phyloP scores from a whole-genome alignment of 129 eudicot genomes.

The Pulicaria dysenterica region DNA sequence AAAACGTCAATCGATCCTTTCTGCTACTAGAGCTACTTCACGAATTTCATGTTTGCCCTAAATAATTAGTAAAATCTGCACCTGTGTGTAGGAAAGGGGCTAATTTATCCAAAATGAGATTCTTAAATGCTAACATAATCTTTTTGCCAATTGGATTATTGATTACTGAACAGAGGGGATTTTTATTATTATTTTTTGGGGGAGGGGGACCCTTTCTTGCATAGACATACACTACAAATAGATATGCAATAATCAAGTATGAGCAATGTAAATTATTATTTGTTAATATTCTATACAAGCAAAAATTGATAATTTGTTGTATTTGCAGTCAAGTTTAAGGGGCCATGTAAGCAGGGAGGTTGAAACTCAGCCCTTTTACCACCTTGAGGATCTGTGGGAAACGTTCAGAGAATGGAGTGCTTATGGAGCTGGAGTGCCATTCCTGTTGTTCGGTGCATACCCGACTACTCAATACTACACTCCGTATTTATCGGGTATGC shows the following conservation, averaged over 20 bases:
- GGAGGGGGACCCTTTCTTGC: neutral
- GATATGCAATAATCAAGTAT: constrained; percentile 1
- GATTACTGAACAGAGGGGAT: neutral
- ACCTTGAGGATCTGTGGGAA: constrained; percentile 67
- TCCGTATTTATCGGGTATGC: constrained; percentile 76
- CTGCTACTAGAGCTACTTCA: neutral
- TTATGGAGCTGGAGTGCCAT: constrained; percentile 79
- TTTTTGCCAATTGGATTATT: neutral
- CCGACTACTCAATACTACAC: constrained; percentile 56
- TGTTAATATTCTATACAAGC: neutral
- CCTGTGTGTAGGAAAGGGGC: neutral
- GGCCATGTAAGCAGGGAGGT: constrained; percentile 19
- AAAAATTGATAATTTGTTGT: neutral
- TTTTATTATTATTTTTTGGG: too few species aligned
- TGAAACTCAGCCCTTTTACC: constrained; percentile 42
- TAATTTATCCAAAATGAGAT: neutral
- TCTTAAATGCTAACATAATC: constrained; percentile 1
- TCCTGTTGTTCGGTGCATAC: constrained; percentile 53
- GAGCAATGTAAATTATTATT: constrained; percentile 8
- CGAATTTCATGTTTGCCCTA: neutral
- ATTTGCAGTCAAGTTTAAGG: constrained; percentile 39
- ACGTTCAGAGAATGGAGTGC: constrained; percentile 59
- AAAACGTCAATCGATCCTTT: neutral
- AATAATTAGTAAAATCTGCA: neutral
- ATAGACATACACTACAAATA: constrained; percentile 2